These are phyloP conservation scores for Colletotrichum sp. DNA, from an alignment of 2,329 filamentous ascomycete species.

Conservation along the genomic window DNA sequence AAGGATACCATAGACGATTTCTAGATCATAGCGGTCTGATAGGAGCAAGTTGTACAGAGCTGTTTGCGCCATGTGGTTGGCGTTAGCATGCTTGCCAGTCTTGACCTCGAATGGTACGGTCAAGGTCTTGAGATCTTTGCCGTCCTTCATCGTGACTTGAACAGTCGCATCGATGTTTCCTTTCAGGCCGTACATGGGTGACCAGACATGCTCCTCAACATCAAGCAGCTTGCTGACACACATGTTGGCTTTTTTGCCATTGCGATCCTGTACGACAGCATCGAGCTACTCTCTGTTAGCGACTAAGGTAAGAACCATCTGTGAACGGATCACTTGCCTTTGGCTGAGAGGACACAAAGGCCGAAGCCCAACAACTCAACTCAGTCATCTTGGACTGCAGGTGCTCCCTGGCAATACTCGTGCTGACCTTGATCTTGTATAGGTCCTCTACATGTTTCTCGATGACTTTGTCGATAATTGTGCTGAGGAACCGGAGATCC, in stretches of 20 bases:
- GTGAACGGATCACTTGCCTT: slow-evolving; percentile 50
- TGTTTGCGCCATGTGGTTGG: slow-evolving; percentile 89
- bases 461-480: slow-evolving; percentile 72
- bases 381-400: slow-evolving; percentile 83
- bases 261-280: slow-evolving; percentile 15
- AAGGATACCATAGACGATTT: slow-evolving; percentile 86
- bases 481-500: slow-evolving; percentile 70
- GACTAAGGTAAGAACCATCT: neutral
- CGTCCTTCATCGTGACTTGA: slow-evolving; percentile 81
- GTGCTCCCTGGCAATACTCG: slow-evolving; percentile 77
- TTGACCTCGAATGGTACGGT: slow-evolving; percentile 96
- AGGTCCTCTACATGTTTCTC: slow-evolving; percentile 84
- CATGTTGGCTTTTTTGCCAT: slow-evolving; percentile 68
- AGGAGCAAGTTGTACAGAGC: slow-evolving; percentile 91
- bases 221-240: slow-evolving; percentile 93
- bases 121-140: slow-evolving; percentile 68
- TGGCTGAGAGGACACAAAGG: slow-evolving; percentile 77
- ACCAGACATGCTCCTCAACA: slow-evolving; percentile 98
- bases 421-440: slow-evolving; percentile 82
- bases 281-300: slow-evolving; percentile 30
- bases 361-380: slow-evolving; percentile 80
- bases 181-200: slow-evolving; percentile 94
- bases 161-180: slow-evolving; percentile 98
- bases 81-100: slow-evolving; percentile 84
- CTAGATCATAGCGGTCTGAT: slow-evolving; percentile 92